Percentiles rank a stretch among this genome's conserved stretches.
phyloP scores from a whole-genome alignment of 208 protist species.

The Wallacemonas sp. region DNA sequence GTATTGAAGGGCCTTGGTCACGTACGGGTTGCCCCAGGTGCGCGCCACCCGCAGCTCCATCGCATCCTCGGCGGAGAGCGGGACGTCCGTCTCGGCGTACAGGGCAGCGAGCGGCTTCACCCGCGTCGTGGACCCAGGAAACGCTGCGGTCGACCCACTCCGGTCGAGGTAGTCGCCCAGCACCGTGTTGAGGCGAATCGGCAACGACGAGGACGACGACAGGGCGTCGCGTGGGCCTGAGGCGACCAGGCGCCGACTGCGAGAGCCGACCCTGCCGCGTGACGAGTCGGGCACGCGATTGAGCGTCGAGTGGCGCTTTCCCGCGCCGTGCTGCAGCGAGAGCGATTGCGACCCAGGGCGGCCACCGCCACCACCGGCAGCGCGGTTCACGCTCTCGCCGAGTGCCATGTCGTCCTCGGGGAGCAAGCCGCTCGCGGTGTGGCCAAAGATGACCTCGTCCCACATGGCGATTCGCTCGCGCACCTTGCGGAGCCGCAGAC shows the following conservation, averaged over 20 bases:
- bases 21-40: conserved; percentile 81
- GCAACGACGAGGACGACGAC: background rate
- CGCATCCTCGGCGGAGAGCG: conserved; percentile 26
- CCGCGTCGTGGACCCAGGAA: no score
- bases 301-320: background rate
- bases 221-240: background rate
- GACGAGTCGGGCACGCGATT: background rate
- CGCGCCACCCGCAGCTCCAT: conserved; percentile 62
- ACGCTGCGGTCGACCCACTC: no score
- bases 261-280: background rate
- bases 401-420: conserved; percentile 16
- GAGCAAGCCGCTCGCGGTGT: conserved; percentile 17
- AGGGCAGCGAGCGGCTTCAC: conserved; percentile 1
- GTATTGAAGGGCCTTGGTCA: conserved; percentile 46
- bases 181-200: background rate
- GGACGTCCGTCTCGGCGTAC: background rate
- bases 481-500: conserved; percentile 34
- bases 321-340: background rate
- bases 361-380: background rate
- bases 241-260: background rate
- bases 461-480: conserved; percentile 45
- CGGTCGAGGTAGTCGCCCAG: background rate
- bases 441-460: conserved; percentile 44
- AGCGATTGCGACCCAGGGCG: no score
- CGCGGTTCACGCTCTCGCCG: background rate